Percentiles rank a stretch among this genome's conserved stretches.
phyloP scores from a whole-genome alignment of 768 basidiomycete species.

The Gloeophyllum trabeum region DNA sequence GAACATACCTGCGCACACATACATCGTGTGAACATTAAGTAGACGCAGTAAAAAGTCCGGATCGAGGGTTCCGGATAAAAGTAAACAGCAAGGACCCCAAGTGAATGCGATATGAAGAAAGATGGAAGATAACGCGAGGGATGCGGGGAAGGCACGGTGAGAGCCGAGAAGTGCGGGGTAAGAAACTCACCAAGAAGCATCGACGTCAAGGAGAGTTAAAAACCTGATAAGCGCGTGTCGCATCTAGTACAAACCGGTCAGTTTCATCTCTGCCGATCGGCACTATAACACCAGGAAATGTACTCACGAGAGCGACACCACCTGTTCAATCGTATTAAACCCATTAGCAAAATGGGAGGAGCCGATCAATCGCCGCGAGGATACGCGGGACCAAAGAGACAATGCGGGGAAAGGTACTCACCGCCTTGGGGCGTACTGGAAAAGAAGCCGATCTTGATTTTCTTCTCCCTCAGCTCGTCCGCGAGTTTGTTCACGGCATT shows the following conservation, averaged over 20 bases:
- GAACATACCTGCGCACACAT: slow-evolving; percentile 73
- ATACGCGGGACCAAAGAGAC: background rate
- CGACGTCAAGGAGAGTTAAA: slow-evolving; percentile 68
- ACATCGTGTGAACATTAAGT: too few species aligned
- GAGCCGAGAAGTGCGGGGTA: slow-evolving; percentile 3
- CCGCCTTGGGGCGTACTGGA: slow-evolving; percentile 93
- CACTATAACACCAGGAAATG: slow-evolving; percentile 9
- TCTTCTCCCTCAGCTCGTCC: slow-evolving; percentile 75
- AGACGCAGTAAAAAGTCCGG: too few species aligned
- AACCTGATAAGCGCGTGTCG: slow-evolving; percentile 89
- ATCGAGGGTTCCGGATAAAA: too few species aligned
- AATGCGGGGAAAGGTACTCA: slow-evolving; percentile 21
- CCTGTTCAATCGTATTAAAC: too few species aligned
- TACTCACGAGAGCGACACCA: slow-evolving; percentile 82
- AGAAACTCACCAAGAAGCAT: slow-evolving; percentile 64
- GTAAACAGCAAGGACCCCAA: too few species aligned
- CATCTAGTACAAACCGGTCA: slow-evolving; percentile 44
- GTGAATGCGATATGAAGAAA: too few species aligned
- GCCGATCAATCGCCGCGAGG: slow-evolving; percentile 1
- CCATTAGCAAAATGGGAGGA: too few species aligned
- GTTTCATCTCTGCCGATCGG: slow-evolving; percentile 8
- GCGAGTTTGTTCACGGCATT: slow-evolving; percentile 73
- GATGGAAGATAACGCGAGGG: too few species aligned
- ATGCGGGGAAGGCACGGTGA: background rate
- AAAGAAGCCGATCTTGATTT: slow-evolving; percentile 88